Base-by-base conservation (phyloP, 192 early-diverging fungal genomes). In the Chytriomyces sp. region DNA sequence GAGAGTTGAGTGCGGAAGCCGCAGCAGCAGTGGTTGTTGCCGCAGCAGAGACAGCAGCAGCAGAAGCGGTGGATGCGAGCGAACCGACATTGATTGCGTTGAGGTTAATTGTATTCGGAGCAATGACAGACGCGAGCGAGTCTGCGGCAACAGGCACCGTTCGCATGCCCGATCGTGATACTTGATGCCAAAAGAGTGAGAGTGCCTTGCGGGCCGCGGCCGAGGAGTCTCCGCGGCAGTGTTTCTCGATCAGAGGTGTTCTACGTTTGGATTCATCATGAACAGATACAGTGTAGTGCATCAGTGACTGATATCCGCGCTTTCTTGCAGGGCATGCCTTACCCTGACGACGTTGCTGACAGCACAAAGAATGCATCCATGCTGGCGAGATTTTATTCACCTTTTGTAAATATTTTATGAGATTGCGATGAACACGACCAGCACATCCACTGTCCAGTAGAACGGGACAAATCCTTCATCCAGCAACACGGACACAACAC, bases 241-340 rank as follows among this genome's bases (percentile, higher is more conserved):
- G 94, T 68, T 96, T 96, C 80, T 96, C 92, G 61, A 96, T 92
- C 64, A 96, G 88, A 53, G 94, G 90, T 79, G 91, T 91, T 26
- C 93, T 96, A 79, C 64, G 62, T 67, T 11, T 16, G 35, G 64
- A 76, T 70, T 89, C 90, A 89, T 91, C 35, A 35, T 35, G 35
- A 35, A 4, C 0, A 35, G 35, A 35, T 0, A 57, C 16, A 57
- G 53, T 5, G 53, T 20, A 57, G 53, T 57, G 53, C 16, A 3
- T 13, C 3, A 57, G 53, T 20, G 53, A 57, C 53, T 13, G 53
- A 2, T 20, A 57, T n/a, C 53, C 16, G 53, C 53, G 35, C 35
- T 35, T 35, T 35, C 35, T 35, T 35, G 35, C 35, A 35, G 35
- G 35, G 35, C 20, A 20, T 57, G 53, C 3, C 53, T 57, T 20